phyloP scores from a whole-genome alignment of 371 early-diverging fungal genomes.

The Catenaria anguillulae region DNA sequence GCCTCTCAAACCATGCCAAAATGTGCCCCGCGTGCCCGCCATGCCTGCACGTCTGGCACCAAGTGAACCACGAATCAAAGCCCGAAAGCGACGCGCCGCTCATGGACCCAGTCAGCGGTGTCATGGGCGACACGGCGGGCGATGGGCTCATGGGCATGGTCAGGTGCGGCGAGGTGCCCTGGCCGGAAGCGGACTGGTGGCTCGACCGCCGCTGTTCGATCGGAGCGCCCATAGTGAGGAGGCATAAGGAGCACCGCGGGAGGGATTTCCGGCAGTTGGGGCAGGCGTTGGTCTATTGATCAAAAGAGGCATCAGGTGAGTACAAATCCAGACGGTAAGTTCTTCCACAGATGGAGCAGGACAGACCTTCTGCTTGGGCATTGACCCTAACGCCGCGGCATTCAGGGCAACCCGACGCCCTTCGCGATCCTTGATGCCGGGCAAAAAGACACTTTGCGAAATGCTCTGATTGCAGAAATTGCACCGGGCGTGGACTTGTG shows the following conservation, averaged over 20 bases:
- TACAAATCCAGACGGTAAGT: too few species aligned
- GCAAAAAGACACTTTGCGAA: constrained; percentile 42
- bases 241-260: constrained; percentile 90
- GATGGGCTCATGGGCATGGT: neutral
- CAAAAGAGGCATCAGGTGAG: too few species aligned
- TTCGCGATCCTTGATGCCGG: constrained; percentile 27
- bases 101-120: neutral
- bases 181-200: too few species aligned
- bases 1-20: constrained; percentile 73
- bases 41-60: constrained; percentile 94
- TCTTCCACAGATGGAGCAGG: too few species aligned
- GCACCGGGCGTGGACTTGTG: constrained; percentile 78
- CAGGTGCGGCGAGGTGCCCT: neutral
- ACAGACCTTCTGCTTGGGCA: too few species aligned
- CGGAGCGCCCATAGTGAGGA: constrained; percentile 70
- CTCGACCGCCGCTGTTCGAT: too few species aligned
- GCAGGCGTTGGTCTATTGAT: constrained; percentile 59
- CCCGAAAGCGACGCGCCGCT: constrained; percentile 13
- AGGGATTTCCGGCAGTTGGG: constrained; percentile 70
- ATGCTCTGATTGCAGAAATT: constrained; percentile 72
- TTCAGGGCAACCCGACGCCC: constrained; percentile 37
- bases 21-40: constrained; percentile 88
- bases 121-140: neutral
- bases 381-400: neutral
- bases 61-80: constrained; percentile 88